phyloP scores from a whole-genome alignment of 257 asterid species.

The Nicotiana benthamiana region DNA sequence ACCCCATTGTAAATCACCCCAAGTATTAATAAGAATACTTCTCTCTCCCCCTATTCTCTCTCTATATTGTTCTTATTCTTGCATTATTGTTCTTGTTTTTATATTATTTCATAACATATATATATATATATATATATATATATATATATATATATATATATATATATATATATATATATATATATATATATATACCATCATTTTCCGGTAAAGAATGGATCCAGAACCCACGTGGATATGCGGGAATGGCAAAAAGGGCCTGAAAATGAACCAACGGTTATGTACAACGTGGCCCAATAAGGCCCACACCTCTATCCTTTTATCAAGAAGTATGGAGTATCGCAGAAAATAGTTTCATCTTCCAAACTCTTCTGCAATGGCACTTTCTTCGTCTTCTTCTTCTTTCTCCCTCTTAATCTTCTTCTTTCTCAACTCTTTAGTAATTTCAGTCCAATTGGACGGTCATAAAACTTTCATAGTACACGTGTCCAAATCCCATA shows the following conservation, averaged over 20 bases:
- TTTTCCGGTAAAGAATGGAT: neutral
- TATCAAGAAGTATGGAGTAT: neutral
- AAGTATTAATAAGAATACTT: too few relatives aligned
- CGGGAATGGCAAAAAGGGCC: neutral
- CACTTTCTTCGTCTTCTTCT: conserved; percentile 12
- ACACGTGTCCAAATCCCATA: conserved; percentile 55
- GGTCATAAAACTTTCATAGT: conserved; percentile 59
- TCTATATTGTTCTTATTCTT: too few relatives aligned
- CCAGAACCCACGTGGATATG: neutral
- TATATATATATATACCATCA: too few relatives aligned
- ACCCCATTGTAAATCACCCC: too few relatives aligned
- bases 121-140: too few relatives aligned
- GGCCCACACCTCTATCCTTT: neutral
- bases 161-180: too few relatives aligned
- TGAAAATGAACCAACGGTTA: neutral
- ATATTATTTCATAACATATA: too few relatives aligned
- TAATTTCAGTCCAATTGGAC: conserved; percentile 22
- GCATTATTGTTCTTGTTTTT: too few relatives aligned
- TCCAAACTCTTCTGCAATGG: neutral
- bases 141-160: too few relatives aligned
- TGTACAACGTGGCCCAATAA: neutral
- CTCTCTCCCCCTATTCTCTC: too few relatives aligned
- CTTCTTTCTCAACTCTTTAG: neutral
- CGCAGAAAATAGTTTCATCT: neutral
- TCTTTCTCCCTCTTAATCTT: conserved; percentile 12